Evolutionary conservation across 2,329 filamentous ascomycete genomes (phyloP).

Genomic region (Apiospora arundinis): DNA sequence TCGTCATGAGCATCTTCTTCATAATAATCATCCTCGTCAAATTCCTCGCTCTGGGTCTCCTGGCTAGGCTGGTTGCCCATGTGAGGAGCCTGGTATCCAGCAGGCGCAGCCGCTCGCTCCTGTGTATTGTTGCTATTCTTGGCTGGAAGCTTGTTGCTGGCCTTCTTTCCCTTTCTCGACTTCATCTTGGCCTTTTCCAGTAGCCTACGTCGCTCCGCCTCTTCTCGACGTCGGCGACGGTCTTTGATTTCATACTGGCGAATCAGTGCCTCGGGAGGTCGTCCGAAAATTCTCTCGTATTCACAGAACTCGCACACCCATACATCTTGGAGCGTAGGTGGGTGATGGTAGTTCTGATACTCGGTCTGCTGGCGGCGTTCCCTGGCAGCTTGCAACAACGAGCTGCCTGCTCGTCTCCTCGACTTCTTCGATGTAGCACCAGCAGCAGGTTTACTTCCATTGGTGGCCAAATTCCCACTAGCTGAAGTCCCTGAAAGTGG

Average conservation of each 20-base stretch:
- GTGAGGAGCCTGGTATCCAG: constrained; percentile 34
- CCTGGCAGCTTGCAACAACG: constrained; percentile 76
- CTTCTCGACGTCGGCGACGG: constrained; percentile 78
- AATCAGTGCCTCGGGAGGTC: constrained; percentile 82
- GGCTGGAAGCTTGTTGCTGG: constrained; percentile 72
- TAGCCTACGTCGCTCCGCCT: constrained; percentile 84
- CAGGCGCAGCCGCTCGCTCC: constrained; percentile 34
- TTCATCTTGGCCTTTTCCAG: constrained; percentile 95
- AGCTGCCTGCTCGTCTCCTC: constrained; percentile 67
- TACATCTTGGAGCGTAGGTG: constrained; percentile 72
- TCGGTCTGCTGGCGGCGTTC: constrained; percentile 80
- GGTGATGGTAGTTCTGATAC: constrained; percentile 77
- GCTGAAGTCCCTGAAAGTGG: constrained; percentile 26
- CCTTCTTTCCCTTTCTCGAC: constrained; percentile 87
- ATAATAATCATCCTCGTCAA: constrained; percentile 47
- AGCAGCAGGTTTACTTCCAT: constrained; percentile 32
- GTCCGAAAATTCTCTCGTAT: constrained; percentile 95
- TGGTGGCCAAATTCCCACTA: constrained; percentile 34
- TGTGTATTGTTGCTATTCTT: constrained; percentile 47
- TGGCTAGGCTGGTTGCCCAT: constrained; percentile 27
- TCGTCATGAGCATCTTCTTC: constrained; percentile 42
- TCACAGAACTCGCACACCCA: constrained; percentile 99
- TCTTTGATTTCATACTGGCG: constrained; percentile 95
- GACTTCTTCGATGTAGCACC: constrained; percentile 61
- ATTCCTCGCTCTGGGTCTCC: constrained; percentile 43